Evolutionary conservation across 208 protist genomes (phyloP), one percentile per base, ranked within the genome.

Genomic region (Porcisia deanei): DNA sequence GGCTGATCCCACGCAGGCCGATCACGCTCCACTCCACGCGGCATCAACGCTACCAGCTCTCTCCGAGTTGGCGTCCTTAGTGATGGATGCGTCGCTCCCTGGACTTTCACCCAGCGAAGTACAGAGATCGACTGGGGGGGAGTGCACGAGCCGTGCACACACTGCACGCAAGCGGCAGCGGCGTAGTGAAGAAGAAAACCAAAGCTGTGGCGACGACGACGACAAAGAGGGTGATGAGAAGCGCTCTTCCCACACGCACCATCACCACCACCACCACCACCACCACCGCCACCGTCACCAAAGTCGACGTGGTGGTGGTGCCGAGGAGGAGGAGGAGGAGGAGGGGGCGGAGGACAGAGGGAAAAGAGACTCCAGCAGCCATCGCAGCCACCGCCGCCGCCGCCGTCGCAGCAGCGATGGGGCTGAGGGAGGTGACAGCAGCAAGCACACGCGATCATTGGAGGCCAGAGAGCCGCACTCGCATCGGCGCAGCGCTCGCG

Each of bases 1-100:
- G 25, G 45, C n/a, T 5, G 77, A 81, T 34, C 71, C 77, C 25
- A 81, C 77, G 71, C 77, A 76, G 71, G 30, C 57, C 5, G 63
- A 58, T 7, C 8, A 61, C 6, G 53, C 64, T 25, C 55, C 64
- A 34, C 67, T 69, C 3, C 61, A n/a, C 8, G 7, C 61, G 43
- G 39, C 41, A 34, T 18, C 61, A 7, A 66, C 39, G 8, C 20
- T 6, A 45, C 61, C 61, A 2, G 65, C 63, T 34, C 30, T 82
- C 3, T 30, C 55, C 3, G 78, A 82, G 73, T 67, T 82, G 49
- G 73, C 68, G 18, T 65, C 73, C 16, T 52, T 82, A 20, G 78
- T 82, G 66, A 73, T 75, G 59, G 68, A 59, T 14, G 58, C 68
- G 12, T 10, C 66, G 49, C 52, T 82, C 39, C 78, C 78, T 14